Conservation (phyloP, 2,329 filamentous ascomycete species). For the Macrophomina phaseolina region DNA sequence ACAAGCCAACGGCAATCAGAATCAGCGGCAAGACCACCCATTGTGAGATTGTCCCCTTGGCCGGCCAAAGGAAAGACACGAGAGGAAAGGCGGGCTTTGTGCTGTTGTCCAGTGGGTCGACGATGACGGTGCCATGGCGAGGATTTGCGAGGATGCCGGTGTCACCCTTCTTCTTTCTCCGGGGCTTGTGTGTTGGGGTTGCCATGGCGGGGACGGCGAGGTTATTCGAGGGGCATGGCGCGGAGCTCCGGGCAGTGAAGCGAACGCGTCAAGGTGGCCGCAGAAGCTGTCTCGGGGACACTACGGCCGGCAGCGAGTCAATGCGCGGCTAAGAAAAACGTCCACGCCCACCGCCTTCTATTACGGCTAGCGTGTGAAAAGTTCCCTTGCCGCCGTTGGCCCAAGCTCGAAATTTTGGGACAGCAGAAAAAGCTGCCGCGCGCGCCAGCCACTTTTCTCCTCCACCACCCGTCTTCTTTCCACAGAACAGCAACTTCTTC, state of each 20-base stretch:
- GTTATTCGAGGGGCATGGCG: conserved; percentile 33
- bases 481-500: conserved; percentile 33
- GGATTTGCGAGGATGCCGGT: conserved; percentile 46
- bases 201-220: conserved; percentile 35
- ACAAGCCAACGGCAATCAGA: conserved; percentile 87
- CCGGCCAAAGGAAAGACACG: conserved; percentile 92
- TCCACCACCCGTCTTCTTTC: conserved; percentile 28
- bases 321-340: background rate
- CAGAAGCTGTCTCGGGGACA: conserved; percentile 4
- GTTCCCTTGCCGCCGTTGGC: conserved; percentile 3
- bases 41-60: conserved; percentile 81
- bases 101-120: conserved; percentile 48
- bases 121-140: conserved; percentile 49
- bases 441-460: conserved; percentile 29
- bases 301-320: conserved; percentile 2
- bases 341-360: background rate
- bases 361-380: background rate
- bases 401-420: conserved; percentile 29
- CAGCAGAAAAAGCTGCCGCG: conserved; percentile 26
- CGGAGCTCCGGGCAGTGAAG: conserved; percentile 13
- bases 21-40: conserved; percentile 90
- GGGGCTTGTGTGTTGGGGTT: conserved; percentile 47
- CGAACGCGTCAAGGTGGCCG: conserved; percentile 16
- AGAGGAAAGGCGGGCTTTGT: conserved; percentile 80
- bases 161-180: conserved; percentile 51